phyloP scores from a whole-genome alignment of 441 rosid species.

The Aquilaria agallochum region DNA sequence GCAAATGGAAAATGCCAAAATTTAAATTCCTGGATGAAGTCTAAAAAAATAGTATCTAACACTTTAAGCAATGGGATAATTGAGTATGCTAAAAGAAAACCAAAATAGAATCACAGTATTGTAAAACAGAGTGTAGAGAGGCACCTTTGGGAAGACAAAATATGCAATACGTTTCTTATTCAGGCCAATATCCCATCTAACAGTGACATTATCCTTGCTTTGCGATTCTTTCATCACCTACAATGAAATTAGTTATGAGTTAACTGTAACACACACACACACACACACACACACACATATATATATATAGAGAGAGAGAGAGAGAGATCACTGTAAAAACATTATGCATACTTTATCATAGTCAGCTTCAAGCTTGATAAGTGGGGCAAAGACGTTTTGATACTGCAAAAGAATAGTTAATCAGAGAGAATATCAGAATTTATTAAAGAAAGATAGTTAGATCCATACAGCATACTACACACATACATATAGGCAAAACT shows the following conservation, averaged over 20 bases:
- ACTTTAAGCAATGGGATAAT: background rate
- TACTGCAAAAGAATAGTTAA: constrained; percentile 54
- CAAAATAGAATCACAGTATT: background rate
- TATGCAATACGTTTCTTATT: constrained; percentile 97
- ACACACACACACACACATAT: background rate
- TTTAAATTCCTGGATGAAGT: constrained; percentile 11
- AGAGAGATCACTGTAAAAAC: background rate
- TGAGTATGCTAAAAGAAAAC: background rate
- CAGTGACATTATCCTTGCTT: constrained; percentile 95
- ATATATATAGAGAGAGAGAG: background rate
- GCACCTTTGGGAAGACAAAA: constrained; percentile 96
- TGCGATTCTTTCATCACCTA: constrained; percentile 99
- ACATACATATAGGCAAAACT: too few species aligned
- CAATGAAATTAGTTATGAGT: constrained; percentile 20
- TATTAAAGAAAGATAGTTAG: too few species aligned
- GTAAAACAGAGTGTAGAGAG: background rate
- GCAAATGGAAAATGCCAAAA: constrained; percentile 22
- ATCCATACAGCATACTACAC: too few species aligned
- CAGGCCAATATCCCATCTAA: constrained; percentile 98
- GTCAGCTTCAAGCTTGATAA: constrained; percentile 99
- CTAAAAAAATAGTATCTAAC: constrained; percentile 6
- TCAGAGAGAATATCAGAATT: constrained; percentile 4
- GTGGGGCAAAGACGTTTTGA: constrained; percentile 99
- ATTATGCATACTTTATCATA: constrained; percentile 78
- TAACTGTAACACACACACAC: background rate